Percentiles rank a stretch among this genome's conserved stretches.
phyloP scores from a whole-genome alignment of 106 monocot genomes.

The Cymbidium sinense region DNA sequence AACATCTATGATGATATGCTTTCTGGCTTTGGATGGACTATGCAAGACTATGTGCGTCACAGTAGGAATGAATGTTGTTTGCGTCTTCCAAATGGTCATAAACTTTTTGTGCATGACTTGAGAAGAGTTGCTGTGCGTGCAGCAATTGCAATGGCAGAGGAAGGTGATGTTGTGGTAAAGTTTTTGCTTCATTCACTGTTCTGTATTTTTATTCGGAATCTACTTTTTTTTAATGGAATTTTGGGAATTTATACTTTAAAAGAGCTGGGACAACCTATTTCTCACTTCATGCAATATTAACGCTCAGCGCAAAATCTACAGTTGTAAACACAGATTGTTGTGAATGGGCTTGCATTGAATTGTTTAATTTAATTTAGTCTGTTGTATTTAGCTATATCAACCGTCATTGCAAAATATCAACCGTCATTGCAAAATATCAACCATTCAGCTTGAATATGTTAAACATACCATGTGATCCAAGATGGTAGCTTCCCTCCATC shows the following conservation, averaged over 20 bases:
- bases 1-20: slow-evolving; percentile 21
- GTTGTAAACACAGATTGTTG: background rate
- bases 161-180: slow-evolving; percentile 18
- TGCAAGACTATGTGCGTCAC: slow-evolving; percentile 14
- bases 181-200: background rate
- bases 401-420: background rate
- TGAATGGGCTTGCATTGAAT: background rate
- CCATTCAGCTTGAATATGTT: no score
- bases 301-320: background rate
- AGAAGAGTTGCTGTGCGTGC: slow-evolving; percentile 18
- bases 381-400: no score
- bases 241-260: background rate
- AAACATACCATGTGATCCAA: background rate
- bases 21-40: slow-evolving; percentile 11
- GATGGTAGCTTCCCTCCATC: no score
- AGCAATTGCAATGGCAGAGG: slow-evolving; percentile 21
- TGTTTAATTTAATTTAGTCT: background rate
- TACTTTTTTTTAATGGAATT: background rate
- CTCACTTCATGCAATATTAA: background rate
- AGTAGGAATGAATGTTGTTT: slow-evolving; percentile 1
- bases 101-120: slow-evolving; percentile 9
- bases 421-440: background rate
- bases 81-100: slow-evolving; percentile 18
- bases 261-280: background rate
- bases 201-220: background rate